phyloP scores from a whole-genome alignment of 2,329 filamentous ascomycete species.

The Xylaria sp. region DNA sequence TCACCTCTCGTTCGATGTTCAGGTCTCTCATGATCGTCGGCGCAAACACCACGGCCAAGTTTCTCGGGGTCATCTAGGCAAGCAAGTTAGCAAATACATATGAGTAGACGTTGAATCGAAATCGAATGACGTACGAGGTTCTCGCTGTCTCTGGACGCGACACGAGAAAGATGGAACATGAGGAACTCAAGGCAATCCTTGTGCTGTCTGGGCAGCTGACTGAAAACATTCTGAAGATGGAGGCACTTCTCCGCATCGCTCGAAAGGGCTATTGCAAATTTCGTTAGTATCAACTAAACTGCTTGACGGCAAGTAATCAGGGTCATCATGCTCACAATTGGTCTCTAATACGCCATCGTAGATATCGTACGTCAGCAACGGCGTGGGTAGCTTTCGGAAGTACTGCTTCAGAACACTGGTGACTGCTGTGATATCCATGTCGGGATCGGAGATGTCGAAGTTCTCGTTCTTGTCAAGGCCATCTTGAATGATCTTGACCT shows the following conservation, averaged over 20 bases:
- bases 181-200: constrained; percentile 88
- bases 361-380: constrained; percentile 84
- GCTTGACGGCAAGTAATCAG: background rate
- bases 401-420: constrained; percentile 97
- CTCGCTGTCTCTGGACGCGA: constrained; percentile 74
- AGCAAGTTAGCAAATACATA: constrained; percentile 23
- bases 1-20: constrained; percentile 90
- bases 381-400: constrained; percentile 85
- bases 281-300: constrained; percentile 5
- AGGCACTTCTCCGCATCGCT: constrained; percentile 63
- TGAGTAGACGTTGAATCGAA: background rate
- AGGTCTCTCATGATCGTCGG: constrained; percentile 94
- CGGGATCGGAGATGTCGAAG: constrained; percentile 88
- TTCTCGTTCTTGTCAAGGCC: constrained; percentile 84
- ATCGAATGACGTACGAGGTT: constrained; percentile 63
- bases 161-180: constrained; percentile 85
- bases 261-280: constrained; percentile 48
- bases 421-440: constrained; percentile 91
- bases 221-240: constrained; percentile 67
- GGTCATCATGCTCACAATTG: constrained; percentile 50
- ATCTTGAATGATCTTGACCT: constrained; percentile 83
- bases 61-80: constrained; percentile 83
- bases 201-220: constrained; percentile 75
- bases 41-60: constrained; percentile 93
- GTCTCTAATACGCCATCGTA: constrained; percentile 87